Conservation (phyloP, 257 asterid genomes). For the Osmanthus fragrans region DNA sequence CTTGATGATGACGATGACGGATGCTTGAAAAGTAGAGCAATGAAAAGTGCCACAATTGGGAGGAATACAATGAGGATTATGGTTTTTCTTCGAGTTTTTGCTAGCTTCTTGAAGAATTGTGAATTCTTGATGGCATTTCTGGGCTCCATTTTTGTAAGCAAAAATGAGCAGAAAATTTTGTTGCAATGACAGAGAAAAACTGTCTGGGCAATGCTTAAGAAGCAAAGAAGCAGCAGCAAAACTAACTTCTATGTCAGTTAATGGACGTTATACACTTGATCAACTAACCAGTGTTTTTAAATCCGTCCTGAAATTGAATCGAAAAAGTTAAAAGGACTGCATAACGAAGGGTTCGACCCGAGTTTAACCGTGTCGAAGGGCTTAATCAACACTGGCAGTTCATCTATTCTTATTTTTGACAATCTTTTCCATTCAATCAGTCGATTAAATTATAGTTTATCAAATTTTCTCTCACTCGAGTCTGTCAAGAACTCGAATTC, state of each 20-base stretch:
- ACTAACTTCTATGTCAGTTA: background rate
- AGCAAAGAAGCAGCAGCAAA: background rate
- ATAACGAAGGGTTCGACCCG: background rate
- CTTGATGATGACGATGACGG: slow-evolving; percentile 9
- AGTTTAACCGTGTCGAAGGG: too few relatives aligned
- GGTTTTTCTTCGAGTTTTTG: slow-evolving; percentile 24
- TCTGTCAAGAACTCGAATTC: background rate
- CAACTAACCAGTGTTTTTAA: background rate
- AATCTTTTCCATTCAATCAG: background rate
- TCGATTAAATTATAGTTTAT: background rate
- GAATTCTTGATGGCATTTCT: slow-evolving; percentile 15
- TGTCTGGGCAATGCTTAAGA: background rate
- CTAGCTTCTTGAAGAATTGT: slow-evolving; percentile 30
- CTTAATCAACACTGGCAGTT: background rate
- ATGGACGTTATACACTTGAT: background rate
- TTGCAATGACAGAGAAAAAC: background rate
- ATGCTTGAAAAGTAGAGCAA: slow-evolving; percentile 23
- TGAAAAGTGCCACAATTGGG: slow-evolving; percentile 28
- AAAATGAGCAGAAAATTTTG: background rate
- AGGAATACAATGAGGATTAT: slow-evolving; percentile 26
- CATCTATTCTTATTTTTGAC: background rate
- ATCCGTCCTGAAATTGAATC: background rate
- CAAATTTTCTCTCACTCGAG: background rate
- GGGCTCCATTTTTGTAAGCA: slow-evolving; percentile 29
- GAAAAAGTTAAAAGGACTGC: background rate